These are phyloP conservation scores for Pestalotiopsis sp. DNA, from an alignment of 2,329 filamentous ascomycete species.

Conservation along the genomic window DNA sequence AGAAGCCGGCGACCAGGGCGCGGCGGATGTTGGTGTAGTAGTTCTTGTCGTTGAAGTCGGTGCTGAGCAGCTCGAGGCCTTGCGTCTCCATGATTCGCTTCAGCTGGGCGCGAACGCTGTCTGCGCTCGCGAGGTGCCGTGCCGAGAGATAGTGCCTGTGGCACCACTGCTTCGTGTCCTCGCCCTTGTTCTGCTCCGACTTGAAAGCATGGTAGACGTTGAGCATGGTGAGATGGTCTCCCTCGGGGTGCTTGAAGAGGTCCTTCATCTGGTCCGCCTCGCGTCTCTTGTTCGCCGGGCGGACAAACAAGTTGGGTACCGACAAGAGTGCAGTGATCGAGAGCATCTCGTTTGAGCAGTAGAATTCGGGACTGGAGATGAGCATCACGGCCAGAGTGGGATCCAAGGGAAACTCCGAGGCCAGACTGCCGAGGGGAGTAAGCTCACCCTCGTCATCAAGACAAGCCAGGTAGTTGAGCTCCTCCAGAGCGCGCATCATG, in stretches of 20 bases:
- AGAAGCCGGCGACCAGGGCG: conserved; percentile 91
- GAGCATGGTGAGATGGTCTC: conserved; percentile 92
- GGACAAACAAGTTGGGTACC: conserved; percentile 90
- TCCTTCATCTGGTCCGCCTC: conserved; percentile 97
- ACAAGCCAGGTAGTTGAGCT: conserved; percentile 96
- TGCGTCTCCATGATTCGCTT: conserved; percentile 96
- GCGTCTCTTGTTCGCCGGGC: conserved; percentile 82
- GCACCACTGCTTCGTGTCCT: conserved; percentile 87
- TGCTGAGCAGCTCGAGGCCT: conserved; percentile 83
- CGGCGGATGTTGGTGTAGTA: conserved; percentile 98
- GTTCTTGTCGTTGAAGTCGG: conserved; percentile 90
- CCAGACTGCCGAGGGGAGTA: conserved; percentile 80
- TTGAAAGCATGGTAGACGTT: conserved; percentile 99
- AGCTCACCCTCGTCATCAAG: conserved; percentile 95
- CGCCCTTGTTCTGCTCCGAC: conserved; percentile 63
- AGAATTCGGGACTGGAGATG: conserved; percentile 95
- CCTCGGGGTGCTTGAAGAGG: conserved; percentile 88
- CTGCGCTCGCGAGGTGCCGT: conserved; percentile 86
- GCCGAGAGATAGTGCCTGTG: conserved; percentile 94
- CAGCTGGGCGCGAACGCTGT: conserved; percentile 90
- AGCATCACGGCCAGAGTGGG: conserved; percentile 96
- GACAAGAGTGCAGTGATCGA: conserved; percentile 93
- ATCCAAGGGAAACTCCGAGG: conserved; percentile 94
- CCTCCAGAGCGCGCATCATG: conserved; percentile 95
- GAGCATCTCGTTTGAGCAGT: conserved; percentile 97